Evolutionary conservation across 345 rosid species (phyloP).

Genomic region (Syzygium grande): DNA sequence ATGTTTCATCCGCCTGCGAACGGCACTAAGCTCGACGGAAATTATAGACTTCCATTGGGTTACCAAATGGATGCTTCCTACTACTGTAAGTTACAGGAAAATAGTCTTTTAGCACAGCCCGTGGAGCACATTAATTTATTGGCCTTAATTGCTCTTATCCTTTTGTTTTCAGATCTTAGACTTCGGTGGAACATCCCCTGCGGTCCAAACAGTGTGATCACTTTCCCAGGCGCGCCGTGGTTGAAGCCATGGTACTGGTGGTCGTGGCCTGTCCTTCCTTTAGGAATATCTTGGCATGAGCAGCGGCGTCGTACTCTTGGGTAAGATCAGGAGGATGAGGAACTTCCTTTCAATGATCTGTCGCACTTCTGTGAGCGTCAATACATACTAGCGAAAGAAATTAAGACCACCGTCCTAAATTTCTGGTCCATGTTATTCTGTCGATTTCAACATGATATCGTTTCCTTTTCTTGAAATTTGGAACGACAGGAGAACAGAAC

Average conservation of each 20-base stretch:
- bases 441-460: neutral
- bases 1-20: constrained; percentile 62
- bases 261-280: constrained; percentile 95
- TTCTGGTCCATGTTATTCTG: neutral
- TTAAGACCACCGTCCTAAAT: neutral
- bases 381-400: neutral
- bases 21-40: constrained; percentile 46
- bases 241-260: constrained; percentile 99
- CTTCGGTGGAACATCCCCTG: constrained; percentile 92
- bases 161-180: constrained; percentile 47
- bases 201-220: constrained; percentile 88
- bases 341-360: neutral
- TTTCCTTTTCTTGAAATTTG: neutral
- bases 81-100: constrained; percentile 46
- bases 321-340: constrained; percentile 18
- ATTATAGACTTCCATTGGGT: constrained; percentile 85
- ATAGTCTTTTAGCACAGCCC: neutral
- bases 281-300: constrained; percentile 84
- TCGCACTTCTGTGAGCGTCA: neutral
- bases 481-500: neutral
- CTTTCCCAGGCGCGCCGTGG: constrained; percentile 94
- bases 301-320: constrained; percentile 65
- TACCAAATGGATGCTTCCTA: constrained; percentile 99
- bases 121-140: neutral
- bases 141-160: neutral